Percentiles rank a stretch among this genome's conserved stretches.
Conservation (phyloP, 306 rosid genomes). For the Cotoneaster glaucophyllus region DNA sequence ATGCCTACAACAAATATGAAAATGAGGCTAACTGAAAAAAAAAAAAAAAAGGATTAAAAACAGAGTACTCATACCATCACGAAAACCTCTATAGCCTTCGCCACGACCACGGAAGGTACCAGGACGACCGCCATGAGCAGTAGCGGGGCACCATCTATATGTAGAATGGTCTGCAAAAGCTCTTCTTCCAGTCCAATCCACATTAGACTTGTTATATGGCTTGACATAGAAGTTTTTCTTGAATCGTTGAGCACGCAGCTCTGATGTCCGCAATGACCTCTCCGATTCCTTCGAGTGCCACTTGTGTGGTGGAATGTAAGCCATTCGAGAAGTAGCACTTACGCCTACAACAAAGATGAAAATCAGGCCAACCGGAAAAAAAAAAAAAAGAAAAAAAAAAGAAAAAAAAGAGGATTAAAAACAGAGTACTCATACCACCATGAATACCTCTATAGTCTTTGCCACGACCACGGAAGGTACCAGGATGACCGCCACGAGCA, state of each 20-base stretch:
- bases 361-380: not conserved
- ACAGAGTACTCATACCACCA: not conserved
- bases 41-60: not conserved
- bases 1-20: not conserved
- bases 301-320: conserved; percentile 55
- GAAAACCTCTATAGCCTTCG: no score
- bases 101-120: no score
- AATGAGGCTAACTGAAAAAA: not conserved
- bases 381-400: no score
- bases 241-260: conserved; percentile 26
- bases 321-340: conserved; percentile 18
- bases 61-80: no score
- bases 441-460: no score
- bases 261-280: conserved; percentile 21
- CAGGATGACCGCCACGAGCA: no score
- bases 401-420: not conserved
- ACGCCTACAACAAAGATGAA: not conserved
- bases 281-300: conserved; percentile 24
- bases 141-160: conserved; percentile 13
- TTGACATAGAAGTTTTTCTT: not conserved
- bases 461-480: no score
- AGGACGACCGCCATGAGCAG: not conserved
- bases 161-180: conserved; percentile 6
- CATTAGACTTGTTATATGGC: not conserved
- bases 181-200: not conserved